Evolutionary conservation across 495 filamentous ascomycete genomes (phyloP), one percentile per base, ranked within the genome.

Genomic region (Xylaria intraflava): DNA sequence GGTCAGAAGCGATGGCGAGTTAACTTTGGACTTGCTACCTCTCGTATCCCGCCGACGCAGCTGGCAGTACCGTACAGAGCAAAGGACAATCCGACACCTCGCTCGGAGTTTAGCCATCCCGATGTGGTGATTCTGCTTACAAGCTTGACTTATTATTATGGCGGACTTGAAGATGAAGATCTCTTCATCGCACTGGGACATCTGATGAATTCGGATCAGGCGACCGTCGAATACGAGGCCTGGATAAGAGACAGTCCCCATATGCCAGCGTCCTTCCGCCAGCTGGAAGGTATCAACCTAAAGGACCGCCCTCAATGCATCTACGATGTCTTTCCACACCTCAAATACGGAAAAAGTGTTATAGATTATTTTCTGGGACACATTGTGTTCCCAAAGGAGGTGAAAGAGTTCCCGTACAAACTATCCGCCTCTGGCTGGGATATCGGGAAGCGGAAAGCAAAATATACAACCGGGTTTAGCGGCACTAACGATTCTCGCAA

Each of bases 91-190:
- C 86, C 85, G 1, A 71, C 83, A 0, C 68, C 73, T 0, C 72
- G 80, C 3, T 79, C 87, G 0, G 87, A 90, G 57, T 90, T 86
- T 64, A 83, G 84, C 31, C 85, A 91, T 56, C 86, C 86, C 0
- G 86, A 91, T 61, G 79, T 84, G 0, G 72, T 77, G 29, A 83
- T 90, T 19, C 51, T 82, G 6, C 60, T 91, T n/a, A 89, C 87
- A 0, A 84, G 71, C 22, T 64, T 89, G 2, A 78, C 72, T 30
- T 89, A 87, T 61, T 89, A 90, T 58, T 86, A 89, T 49, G 65
- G 68, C 0, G 85, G 86, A 2, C 72, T 91, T 0, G 57, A 39
- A 0, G 63, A 80, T 38, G 65, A 75, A 0, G 76, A 89, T 6
- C 62, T 89, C 0, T 68, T 66, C 6, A 44, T 61, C 3, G 65